Percentiles rank a stretch among this genome's conserved stretches.
phyloP scores from a whole-genome alignment of 352 stramenopile species.

The Thraustochytrium sp. region DNA sequence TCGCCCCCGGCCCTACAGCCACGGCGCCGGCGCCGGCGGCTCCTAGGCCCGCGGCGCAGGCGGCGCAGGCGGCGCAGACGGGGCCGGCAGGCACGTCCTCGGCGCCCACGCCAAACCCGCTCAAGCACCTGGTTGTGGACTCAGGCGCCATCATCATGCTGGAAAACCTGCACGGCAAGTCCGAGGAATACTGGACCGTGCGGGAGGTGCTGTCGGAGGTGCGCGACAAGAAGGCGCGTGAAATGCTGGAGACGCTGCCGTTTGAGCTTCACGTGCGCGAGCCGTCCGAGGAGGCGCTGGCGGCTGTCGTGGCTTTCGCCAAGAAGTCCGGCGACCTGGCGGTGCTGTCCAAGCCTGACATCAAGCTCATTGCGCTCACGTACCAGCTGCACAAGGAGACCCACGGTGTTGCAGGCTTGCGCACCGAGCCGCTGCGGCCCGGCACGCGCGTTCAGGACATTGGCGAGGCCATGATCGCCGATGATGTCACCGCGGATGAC shows the following conservation, averaged over 20 bases:
- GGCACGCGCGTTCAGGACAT: neutral
- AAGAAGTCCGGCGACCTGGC: slow-evolving; percentile 43
- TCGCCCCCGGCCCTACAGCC: too few species aligned
- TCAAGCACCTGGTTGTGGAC: slow-evolving; percentile 34
- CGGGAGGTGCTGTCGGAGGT: slow-evolving; percentile 62
- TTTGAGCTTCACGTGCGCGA: slow-evolving; percentile 59
- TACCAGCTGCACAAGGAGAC: slow-evolving; percentile 46
- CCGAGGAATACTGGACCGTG: slow-evolving; percentile 48
- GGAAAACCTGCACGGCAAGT: slow-evolving; percentile 4
- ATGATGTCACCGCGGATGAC: neutral
- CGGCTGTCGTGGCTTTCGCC: slow-evolving; percentile 40
- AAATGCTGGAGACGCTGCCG: slow-evolving; percentile 58
- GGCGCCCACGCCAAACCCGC: too few species aligned
- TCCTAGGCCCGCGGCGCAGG: too few species aligned
- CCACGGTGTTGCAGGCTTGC: slow-evolving; percentile 4
- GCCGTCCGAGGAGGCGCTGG: slow-evolving; percentile 55
- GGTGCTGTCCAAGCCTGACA: slow-evolving; percentile 46
- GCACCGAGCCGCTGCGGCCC: neutral
- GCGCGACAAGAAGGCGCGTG: slow-evolving; percentile 61
- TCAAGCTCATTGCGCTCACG: slow-evolving; percentile 43
- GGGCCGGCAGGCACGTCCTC: too few species aligned
- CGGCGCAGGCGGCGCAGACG: too few species aligned
- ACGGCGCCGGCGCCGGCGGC: too few species aligned
- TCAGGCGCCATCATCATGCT: slow-evolving; percentile 21
- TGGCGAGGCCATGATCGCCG: neutral